Evolutionary conservation across 2,329 filamentous ascomycete genomes (phyloP), one percentile per base, ranked within the genome.

Genomic region (Fusarium liriodendri): DNA sequence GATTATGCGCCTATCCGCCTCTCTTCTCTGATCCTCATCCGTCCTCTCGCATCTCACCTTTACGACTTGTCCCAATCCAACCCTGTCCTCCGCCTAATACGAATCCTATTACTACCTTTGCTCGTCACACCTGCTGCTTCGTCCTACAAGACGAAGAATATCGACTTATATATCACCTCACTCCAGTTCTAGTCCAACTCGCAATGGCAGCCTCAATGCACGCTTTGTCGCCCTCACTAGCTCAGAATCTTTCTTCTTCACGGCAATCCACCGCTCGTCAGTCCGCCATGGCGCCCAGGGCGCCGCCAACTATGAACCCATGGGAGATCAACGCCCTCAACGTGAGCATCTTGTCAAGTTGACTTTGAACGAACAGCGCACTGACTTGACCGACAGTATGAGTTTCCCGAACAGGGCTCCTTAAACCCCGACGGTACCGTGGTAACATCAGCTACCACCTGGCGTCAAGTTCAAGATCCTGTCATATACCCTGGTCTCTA

Each of bases 401-500:
- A 77, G 66, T 79, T 79, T 47, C 77, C 77, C 3, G 68, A 76
- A 59, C 72, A 77, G 42, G 71, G 65, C 27, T 70, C 77, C 8
- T 18, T 70, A 13, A 73, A 71, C 27, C 52, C 73, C 6, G 77
- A 79, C 20, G 77, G 77, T 32, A 70, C 70, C 27, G 33, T 42
- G 37, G 66, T 70, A 33, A 70, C 69, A 35, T 47, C 69, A 38
- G 54, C 69, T 25, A 70, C 64, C 35, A 74, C 72, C 32, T 79
- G 81, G 78, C 76, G 77, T 45, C 72, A 71, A 37, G 71, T 80
- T 47, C 76, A 79, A 55, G 86, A 90, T 75, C 80, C 87, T 42
- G 79, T 89, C 67, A 89, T 90, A 69, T 90, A 87, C 64, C 88
- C 88, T 0, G 88, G 88, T 8, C 79, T 91, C 2, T 91, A 91